Conservation (phyloP, 352 stramenopile genomes). For the Phytophthora cryptogea region DNA sequence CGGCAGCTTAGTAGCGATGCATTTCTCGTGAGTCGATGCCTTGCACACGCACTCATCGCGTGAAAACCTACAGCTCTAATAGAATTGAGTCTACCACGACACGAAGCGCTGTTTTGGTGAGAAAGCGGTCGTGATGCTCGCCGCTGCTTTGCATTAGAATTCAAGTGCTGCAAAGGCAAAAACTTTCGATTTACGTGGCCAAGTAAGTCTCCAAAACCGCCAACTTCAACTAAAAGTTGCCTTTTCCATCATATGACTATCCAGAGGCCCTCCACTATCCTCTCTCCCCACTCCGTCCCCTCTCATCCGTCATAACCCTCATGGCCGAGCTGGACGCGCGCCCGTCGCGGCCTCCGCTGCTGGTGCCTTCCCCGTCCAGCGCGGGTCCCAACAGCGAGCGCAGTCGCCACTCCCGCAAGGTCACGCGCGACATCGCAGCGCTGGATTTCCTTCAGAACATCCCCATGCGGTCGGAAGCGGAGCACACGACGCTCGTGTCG, state of each 20-base stretch:
- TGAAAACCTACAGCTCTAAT: no score
- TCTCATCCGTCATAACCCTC: background rate
- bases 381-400: slow-evolving; percentile 47
- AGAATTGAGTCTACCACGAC: no score
- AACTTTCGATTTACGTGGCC: background rate
- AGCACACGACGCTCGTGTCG: background rate
- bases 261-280: no score
- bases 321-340: slow-evolving; percentile 1
- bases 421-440: slow-evolving; percentile 86
- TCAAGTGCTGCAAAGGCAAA: background rate
- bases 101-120: slow-evolving; percentile 2
- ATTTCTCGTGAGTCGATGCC: no score
- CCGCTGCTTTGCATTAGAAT: slow-evolving; percentile 2
- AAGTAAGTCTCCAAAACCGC: no score
- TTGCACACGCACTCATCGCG: slow-evolving; percentile 2
- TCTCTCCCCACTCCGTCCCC: no score
- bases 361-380: slow-evolving; percentile 38
- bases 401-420: slow-evolving; percentile 65
- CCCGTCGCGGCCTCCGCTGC: slow-evolving; percentile 16
- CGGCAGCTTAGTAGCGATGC: no score
- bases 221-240: no score
- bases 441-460: slow-evolving; percentile 91
- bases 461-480: slow-evolving; percentile 75
- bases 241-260: no score
- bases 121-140: background rate